phyloP scores from a whole-genome alignment of 768 basidiomycete genomes.

The Lyophyllum atratum region DNA sequence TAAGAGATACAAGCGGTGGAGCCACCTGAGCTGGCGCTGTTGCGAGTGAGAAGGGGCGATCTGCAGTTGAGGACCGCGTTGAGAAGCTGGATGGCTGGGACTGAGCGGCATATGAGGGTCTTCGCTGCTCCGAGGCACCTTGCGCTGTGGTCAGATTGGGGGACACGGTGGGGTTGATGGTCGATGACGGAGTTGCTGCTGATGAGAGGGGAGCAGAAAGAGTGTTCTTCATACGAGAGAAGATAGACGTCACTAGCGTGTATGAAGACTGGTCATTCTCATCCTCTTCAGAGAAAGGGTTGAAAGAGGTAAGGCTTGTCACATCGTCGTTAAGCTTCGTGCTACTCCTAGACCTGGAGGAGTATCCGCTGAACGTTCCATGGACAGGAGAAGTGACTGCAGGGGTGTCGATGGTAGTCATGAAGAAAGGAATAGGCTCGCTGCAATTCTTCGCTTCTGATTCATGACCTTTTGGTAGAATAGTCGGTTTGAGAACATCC shows the following conservation, averaged over 20 bases:
- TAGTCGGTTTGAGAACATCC: neutral
- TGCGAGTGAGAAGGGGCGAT: constrained; percentile 61
- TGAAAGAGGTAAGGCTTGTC: constrained; percentile 80
- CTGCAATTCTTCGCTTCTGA: neutral
- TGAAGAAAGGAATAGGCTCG: constrained; percentile 3
- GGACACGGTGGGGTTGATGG: constrained; percentile 31
- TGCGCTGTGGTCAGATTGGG: constrained; percentile 24
- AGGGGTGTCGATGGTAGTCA: constrained; percentile 27
- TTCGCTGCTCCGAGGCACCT: constrained; percentile 48
- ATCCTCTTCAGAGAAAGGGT: constrained; percentile 92
- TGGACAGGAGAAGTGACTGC: constrained; percentile 35
- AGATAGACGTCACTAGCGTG: constrained; percentile 77
- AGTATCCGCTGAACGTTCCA: constrained; percentile 39
- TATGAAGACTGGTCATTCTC: constrained; percentile 89
- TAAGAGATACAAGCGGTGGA: constrained; percentile 83
- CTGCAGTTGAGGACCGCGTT: constrained; percentile 45
- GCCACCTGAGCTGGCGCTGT: constrained; percentile 60
- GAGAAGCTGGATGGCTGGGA: constrained; percentile 50
- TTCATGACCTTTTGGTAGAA: constrained; percentile 1
- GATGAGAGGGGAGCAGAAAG: constrained; percentile 68
- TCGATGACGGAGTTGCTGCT: constrained; percentile 43
- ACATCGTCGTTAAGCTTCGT: constrained; percentile 63
- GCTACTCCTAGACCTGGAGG: constrained; percentile 64
- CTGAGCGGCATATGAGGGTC: constrained; percentile 56
- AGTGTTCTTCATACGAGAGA: constrained; percentile 81